Evolutionary conservation across 805 yeast genomes (phyloP).

Genomic region (Maudiozyma turicensis): DNA sequence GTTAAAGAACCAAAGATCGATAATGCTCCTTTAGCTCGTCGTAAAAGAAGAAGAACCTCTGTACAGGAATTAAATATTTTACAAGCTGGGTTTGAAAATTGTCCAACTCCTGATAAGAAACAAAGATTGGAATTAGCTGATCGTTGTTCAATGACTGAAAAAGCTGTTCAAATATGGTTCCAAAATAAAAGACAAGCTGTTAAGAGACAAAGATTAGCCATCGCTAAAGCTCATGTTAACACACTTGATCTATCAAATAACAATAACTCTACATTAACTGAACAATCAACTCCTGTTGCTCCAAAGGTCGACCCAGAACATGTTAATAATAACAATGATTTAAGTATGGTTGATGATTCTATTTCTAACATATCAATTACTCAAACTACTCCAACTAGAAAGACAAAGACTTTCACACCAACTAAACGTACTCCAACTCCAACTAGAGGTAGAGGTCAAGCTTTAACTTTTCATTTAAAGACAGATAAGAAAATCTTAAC

Average conservation of each 20-base stretch:
- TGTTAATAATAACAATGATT: not conserved
- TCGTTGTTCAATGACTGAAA: slow-evolving; percentile 86
- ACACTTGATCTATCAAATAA: not conserved
- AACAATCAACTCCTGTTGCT: slow-evolving; percentile 4
- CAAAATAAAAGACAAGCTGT: slow-evolving; percentile 87
- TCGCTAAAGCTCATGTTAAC: not conserved
- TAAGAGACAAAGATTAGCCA: slow-evolving; percentile 38
- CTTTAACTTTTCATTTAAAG: slow-evolving; percentile 26
- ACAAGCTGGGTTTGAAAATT: slow-evolving; percentile 65
- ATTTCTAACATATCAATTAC: slow-evolving; percentile 4
- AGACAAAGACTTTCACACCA: slow-evolving; percentile 3
- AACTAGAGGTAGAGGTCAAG: slow-evolving; percentile 21
- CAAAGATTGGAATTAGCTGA: slow-evolving; percentile 71
- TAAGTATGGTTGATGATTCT: not conserved
- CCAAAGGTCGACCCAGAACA: not conserved
- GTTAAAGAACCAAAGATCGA: slow-evolving; percentile 75
- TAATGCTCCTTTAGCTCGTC: slow-evolving; percentile 84
- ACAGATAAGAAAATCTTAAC: slow-evolving; percentile 24
- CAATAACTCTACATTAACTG: not conserved
- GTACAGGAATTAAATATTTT: slow-evolving; percentile 76
- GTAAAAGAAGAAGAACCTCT: slow-evolving; percentile 92
- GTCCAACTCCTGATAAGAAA: slow-evolving; percentile 72
- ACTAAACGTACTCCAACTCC: slow-evolving; percentile 8
- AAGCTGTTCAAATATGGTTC: slow-evolving; percentile 97
- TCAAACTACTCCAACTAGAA: slow-evolving; percentile 13